Evolutionary conservation across 805 yeast genomes (phyloP).

Genomic region (Candida michaelii): DNA sequence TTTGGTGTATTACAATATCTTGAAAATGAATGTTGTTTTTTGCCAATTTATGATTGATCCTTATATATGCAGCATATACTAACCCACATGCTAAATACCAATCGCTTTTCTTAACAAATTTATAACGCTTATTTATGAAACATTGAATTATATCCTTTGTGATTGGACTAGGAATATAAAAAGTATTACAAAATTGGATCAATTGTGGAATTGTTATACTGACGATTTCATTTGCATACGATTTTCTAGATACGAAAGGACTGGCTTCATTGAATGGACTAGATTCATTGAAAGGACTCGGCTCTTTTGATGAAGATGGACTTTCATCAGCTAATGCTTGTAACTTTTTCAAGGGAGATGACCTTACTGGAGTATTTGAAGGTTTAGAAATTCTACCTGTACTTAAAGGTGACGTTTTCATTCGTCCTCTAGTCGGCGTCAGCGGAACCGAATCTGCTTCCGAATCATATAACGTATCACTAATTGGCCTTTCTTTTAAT

Average conservation of each 20-base stretch:
- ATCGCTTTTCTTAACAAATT: constrained; percentile 53
- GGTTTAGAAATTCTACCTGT: constrained; percentile 3
- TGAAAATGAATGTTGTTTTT: constrained; percentile 49
- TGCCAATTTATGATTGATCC: constrained; percentile 51
- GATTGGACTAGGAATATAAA: constrained; percentile 56
- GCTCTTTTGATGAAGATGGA: constrained; percentile 1
- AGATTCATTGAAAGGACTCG: constrained; percentile 9
- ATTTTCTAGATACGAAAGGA: constrained; percentile 1
- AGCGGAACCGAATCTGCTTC: constrained; percentile 9
- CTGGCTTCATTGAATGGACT: constrained; percentile 5
- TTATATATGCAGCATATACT: constrained; percentile 55
- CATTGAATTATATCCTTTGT: constrained; percentile 52
- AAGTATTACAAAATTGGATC: constrained; percentile 56
- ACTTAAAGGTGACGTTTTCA: constrained; percentile 18
- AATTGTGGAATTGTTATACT: constrained; percentile 27
- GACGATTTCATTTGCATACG: not conserved
- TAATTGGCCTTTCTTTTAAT: constrained; percentile 24
- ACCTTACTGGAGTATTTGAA: constrained; percentile 29
- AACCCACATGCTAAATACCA: constrained; percentile 74
- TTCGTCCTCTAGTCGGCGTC: constrained; percentile 13
- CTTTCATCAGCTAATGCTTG: constrained; percentile 24
- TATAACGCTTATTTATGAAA: constrained; percentile 49
- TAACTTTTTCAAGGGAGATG: constrained; percentile 40
- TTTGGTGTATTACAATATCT: constrained; percentile 46
- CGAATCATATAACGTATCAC: not conserved